Percentiles rank a stretch among this genome's conserved stretches.
phyloP scores from a whole-genome alignment of 208 protist genomes.

The Trypanosomatidae sp. region DNA sequence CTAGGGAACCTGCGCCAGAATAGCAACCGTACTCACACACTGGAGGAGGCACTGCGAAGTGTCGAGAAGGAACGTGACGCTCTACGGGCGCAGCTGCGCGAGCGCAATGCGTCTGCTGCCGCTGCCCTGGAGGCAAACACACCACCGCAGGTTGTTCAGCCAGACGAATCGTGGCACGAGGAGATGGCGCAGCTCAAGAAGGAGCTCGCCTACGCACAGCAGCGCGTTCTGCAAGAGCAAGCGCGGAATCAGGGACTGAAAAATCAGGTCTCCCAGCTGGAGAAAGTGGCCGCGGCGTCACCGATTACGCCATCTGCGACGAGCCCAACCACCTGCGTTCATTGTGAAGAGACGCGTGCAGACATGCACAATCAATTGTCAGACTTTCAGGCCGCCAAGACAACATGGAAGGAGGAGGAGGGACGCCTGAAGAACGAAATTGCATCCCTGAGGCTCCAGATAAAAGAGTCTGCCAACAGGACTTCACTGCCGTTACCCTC shows the following conservation, averaged over 20 bases:
- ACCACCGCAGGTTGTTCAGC: not conserved
- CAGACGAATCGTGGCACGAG: constrained; percentile 21
- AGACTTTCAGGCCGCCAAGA: constrained; percentile 10
- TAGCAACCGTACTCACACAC: constrained; percentile 11
- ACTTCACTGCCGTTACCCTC: not conserved
- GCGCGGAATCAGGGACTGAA: constrained; percentile 18
- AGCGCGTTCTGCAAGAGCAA: constrained; percentile 37
- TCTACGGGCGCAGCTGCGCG: constrained; percentile 26
- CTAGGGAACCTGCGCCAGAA: constrained; percentile 22
- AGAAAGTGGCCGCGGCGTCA: constrained; percentile 23
- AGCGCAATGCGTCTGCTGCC: constrained; percentile 8
- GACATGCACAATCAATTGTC: constrained; percentile 25
- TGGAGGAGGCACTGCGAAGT: constrained; percentile 30
- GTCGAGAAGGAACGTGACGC: constrained; percentile 43
- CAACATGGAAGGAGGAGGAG: constrained; percentile 25
- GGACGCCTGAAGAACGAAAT: constrained; percentile 23
- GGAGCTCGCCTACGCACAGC: constrained; percentile 40
- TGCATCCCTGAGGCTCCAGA: constrained; percentile 9
- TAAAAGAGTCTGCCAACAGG: constrained; percentile 1
- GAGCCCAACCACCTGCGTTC: not conserved
- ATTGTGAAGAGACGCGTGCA: constrained; percentile 3
- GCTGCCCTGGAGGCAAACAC: not conserved
- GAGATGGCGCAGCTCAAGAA: constrained; percentile 44
- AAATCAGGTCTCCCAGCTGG: constrained; percentile 28
- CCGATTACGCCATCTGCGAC: constrained; percentile 2